Conservation (phyloP, 495 filamentous ascomycete genomes). For the Glutinoglossum americanum region DNA sequence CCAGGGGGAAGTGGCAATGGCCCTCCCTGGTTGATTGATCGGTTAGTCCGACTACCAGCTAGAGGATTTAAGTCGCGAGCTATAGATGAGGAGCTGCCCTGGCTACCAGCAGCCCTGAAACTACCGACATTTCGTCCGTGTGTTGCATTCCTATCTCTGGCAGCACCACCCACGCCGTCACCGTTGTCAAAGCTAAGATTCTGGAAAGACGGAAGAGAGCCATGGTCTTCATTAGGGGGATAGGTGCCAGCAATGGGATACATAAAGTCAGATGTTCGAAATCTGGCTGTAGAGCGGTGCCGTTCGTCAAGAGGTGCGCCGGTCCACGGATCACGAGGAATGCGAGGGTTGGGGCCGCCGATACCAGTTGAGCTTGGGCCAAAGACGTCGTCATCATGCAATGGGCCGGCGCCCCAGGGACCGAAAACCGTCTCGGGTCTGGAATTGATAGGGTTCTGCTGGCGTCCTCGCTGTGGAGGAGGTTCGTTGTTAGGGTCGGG, state of each 20-base stretch:
- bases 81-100: neutral
- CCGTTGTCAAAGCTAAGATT: neutral
- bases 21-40: neutral
- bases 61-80: neutral
- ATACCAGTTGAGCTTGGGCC: neutral
- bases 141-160: neutral
- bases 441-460: neutral
- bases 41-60: neutral
- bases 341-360: neutral
- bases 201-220: neutral
- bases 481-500: slow-evolving; percentile 74
- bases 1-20: neutral
- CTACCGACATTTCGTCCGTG: neutral
- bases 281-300: neutral
- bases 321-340: neutral
- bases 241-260: neutral
- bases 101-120: neutral
- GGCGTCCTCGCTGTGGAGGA: slow-evolving; percentile 5
- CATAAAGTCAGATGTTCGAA: neutral
- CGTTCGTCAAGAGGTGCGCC: neutral
- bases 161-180: neutral
- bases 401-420: neutral
- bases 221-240: neutral
- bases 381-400: neutral
- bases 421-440: neutral